Percentiles rank a stretch among this genome's conserved stretches.
phyloP scores from a whole-genome alignment of 108 stramenopile species.

The Skeletonema costatum region DNA sequence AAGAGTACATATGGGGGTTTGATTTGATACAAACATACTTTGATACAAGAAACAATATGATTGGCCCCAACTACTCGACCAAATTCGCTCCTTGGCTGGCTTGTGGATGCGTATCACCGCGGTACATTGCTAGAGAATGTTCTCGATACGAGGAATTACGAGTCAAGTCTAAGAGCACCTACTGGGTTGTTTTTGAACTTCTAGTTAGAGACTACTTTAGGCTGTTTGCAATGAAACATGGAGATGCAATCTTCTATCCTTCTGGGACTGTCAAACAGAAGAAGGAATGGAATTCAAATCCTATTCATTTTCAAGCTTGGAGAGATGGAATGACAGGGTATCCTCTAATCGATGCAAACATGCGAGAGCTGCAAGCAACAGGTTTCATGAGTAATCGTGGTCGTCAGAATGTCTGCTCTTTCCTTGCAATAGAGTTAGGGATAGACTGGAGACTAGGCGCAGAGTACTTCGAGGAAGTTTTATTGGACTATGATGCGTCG shows the following conservation, averaged over 20 bases:
- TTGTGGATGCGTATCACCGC: constrained; percentile 81
- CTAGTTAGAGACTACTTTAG: constrained; percentile 91
- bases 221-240: constrained; percentile 77
- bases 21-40: constrained; percentile 85
- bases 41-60: constrained; percentile 91
- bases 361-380: constrained; percentile 88
- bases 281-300: constrained; percentile 40
- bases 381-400: constrained; percentile 95
- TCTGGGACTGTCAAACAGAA: constrained; percentile 57
- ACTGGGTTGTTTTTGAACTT: constrained; percentile 94
- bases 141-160: constrained; percentile 73
- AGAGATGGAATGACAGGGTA: constrained; percentile 77
- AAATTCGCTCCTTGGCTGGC: constrained; percentile 95
- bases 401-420: constrained; percentile 90
- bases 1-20: constrained; percentile 81
- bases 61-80: constrained; percentile 85
- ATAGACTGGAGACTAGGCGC: constrained; percentile 93
- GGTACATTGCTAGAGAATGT: constrained; percentile 70
- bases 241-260: constrained; percentile 69
- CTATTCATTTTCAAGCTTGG: constrained; percentile 52
- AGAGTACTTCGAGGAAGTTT: constrained; percentile 81
- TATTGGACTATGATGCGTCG: constrained; percentile 90
- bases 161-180: constrained; percentile 89
- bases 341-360: constrained; percentile 94
- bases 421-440: constrained; percentile 79